phyloP scores from a whole-genome alignment of 208 protist genomes.

The Endotrypanum monterogeii region DNA sequence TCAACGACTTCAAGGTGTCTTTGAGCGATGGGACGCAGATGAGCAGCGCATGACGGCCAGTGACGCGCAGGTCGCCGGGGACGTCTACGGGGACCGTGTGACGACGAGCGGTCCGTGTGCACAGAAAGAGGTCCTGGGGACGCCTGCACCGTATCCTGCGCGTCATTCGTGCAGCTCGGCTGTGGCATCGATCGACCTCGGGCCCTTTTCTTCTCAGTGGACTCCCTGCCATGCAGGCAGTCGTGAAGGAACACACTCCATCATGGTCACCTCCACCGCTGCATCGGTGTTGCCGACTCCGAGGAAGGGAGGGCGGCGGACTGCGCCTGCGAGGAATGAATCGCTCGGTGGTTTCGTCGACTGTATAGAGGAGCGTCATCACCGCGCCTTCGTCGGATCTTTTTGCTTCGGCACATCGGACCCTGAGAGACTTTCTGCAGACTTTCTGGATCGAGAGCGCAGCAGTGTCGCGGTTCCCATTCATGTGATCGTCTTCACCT shows the following conservation, averaged over 20 bases:
- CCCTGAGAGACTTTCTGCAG: constrained; percentile 24
- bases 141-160: too few species aligned
- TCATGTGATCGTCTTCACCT: constrained; percentile 54
- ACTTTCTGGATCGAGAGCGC: constrained; percentile 19
- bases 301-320: not conserved
- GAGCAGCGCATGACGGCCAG: too few species aligned
- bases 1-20: constrained; percentile 12
- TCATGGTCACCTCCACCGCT: too few species aligned
- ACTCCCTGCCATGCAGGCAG: too few species aligned
- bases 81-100: constrained; percentile 8
- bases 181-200: too few species aligned
- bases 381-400: constrained; percentile 46
- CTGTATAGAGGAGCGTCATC: constrained; percentile 27
- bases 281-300: constrained; percentile 5
- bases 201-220: too few species aligned
- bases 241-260: too few species aligned
- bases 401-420: constrained; percentile 44
- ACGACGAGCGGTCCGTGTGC: constrained; percentile 17
- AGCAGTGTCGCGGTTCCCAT: constrained; percentile 38
- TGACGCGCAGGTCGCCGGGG: constrained; percentile 12
- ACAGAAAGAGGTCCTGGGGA: too few species aligned
- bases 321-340: constrained; percentile 8
- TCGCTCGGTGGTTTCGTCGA: constrained; percentile 14
- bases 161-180: too few species aligned
- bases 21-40: constrained; percentile 21